phyloP scores from a whole-genome alignment of 139 green algal genomes.

The Haematococcus lacustris region DNA sequence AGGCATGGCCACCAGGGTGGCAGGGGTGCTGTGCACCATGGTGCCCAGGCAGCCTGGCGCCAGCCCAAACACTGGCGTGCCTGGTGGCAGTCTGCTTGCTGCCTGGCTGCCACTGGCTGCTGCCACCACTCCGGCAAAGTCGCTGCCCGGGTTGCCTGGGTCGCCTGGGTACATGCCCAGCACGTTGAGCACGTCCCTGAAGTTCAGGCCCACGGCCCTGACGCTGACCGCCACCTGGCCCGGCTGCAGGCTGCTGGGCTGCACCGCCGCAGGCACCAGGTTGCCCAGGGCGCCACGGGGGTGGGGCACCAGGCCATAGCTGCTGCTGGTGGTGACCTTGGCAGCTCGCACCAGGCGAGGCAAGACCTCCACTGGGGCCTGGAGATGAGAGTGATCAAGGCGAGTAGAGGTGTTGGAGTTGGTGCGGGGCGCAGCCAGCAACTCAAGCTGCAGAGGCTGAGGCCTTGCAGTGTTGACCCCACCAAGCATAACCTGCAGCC shows the following conservation, averaged over 20 bases:
- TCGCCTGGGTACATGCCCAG: constrained; percentile 61
- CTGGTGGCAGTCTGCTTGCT: constrained; percentile 12
- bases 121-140: constrained; percentile 62
- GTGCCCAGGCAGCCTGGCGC: constrained; percentile 63
- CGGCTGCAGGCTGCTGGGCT: neutral
- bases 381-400: neutral
- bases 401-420: too few relatives aligned
- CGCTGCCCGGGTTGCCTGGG: constrained; percentile 44
- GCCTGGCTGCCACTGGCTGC: neutral
- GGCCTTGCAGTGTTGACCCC: neutral
- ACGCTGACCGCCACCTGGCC: constrained; percentile 52
- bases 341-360: neutral
- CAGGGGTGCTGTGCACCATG: constrained; percentile 35
- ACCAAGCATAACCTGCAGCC: neutral
- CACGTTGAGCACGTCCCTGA: constrained; percentile 75
- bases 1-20: constrained; percentile 54
- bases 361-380: neutral
- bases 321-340: neutral
- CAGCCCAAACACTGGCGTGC: constrained; percentile 70
- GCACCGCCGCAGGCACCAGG: too few relatives aligned
- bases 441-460: constrained; percentile 6
- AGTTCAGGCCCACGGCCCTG: constrained; percentile 79
- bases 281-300: too few relatives aligned
- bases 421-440: neutral
- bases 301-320: too few relatives aligned